phyloP scores from a whole-genome alignment of 2,329 filamentous ascomycete species.

The Hymenotorrendiella dingleyae region DNA sequence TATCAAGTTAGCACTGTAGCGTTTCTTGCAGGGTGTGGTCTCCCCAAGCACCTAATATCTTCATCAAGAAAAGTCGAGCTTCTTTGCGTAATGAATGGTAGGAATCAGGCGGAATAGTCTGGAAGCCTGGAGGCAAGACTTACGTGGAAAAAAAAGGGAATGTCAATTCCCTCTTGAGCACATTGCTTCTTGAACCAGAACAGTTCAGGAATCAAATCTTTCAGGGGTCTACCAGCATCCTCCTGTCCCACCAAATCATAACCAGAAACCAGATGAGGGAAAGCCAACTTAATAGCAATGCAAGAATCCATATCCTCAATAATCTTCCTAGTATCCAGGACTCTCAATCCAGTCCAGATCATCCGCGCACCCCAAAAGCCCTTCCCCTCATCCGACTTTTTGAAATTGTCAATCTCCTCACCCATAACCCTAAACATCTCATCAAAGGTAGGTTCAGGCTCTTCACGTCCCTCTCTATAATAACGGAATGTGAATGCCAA shows the following conservation, averaged over 20 bases:
- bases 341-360: conserved; percentile 76
- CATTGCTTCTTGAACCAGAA: conserved; percentile 94
- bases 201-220: conserved; percentile 73
- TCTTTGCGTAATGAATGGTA: too few relatives aligned
- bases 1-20: background rate
- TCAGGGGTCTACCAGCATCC: conserved; percentile 68
- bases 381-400: conserved; percentile 61
- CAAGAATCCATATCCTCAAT: conserved; percentile 82
- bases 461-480: conserved; percentile 56
- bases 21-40: background rate
- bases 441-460: conserved; percentile 59
- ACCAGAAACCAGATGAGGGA: conserved; percentile 74
- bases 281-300: conserved; percentile 72
- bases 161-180: conserved; percentile 66
- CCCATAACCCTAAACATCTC: conserved; percentile 67
- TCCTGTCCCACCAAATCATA: conserved; percentile 91
- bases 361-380: conserved; percentile 79
- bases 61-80: too few relatives aligned
- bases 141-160: conserved; percentile 88
- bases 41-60: too few relatives aligned
- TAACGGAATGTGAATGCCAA: conserved; percentile 70
- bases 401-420: conserved; percentile 75
- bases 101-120: too few relatives aligned
- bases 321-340: conserved; percentile 56
- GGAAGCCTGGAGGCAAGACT: too few relatives aligned